phyloP scores from a whole-genome alignment of 106 monocot species.

The Allium fistulosum region DNA sequence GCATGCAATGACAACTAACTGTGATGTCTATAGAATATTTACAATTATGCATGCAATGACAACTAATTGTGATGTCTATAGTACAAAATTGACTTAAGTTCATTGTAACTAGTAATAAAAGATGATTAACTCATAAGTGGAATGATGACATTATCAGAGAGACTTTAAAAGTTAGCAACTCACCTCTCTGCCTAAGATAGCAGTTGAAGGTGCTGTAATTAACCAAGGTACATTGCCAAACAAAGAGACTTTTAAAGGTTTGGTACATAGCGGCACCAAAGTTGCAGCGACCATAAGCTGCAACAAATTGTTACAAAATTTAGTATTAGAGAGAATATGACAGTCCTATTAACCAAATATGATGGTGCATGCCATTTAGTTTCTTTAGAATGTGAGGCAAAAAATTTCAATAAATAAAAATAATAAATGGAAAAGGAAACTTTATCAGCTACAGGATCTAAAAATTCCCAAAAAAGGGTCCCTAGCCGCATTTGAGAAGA shows the following conservation, averaged over 20 bases:
- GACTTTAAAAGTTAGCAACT: not conserved
- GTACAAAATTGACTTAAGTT: no score
- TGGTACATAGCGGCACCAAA: slow-evolving; percentile 64
- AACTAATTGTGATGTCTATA: no score
- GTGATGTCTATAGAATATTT: no score
- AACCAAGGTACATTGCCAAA: slow-evolving; percentile 62
- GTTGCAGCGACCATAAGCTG: slow-evolving; percentile 97
- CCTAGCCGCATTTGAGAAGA: slow-evolving; percentile 45
- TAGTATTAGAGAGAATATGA: not conserved
- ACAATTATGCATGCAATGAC: no score
- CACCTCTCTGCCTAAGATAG: slow-evolving; percentile 99
- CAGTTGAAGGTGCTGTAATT: slow-evolving; percentile 80
- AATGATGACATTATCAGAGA: no score
- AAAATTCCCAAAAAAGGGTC: slow-evolving; percentile 71
- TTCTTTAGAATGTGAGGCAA: not conserved
- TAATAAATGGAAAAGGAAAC: slow-evolving; percentile 14
- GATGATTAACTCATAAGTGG: no score
- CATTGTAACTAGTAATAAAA: no score
- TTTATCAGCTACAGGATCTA: slow-evolving; percentile 82
- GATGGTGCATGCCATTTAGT: not conserved
- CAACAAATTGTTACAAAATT: slow-evolving; percentile 8
- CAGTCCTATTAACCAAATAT: no score
- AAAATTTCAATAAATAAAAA: not conserved
- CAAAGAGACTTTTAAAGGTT: slow-evolving; percentile 47
- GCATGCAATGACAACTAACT: no score